A percentile compares a stretch with the other conserved stretches of the same genome.
Evolutionary conservation across 345 rosid species (phyloP).

Genomic region (Gossypium rotundifolium): DNA sequence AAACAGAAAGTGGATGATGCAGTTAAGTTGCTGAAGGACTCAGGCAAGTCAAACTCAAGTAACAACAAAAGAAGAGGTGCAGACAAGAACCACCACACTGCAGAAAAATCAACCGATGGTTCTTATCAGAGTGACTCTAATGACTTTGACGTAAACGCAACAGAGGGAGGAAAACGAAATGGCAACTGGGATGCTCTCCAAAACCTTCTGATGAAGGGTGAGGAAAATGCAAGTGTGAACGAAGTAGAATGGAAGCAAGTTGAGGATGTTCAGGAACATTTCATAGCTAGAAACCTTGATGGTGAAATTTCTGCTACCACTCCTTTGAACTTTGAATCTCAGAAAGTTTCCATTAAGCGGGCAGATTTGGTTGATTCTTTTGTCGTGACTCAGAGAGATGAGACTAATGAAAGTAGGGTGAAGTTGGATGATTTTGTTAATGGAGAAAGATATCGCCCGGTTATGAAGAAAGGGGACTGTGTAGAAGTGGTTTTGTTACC

Average conservation of each 20-base stretch:
- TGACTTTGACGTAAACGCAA: conserved; percentile 14
- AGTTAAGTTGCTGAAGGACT: conserved; percentile 42
- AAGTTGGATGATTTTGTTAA: conserved; percentile 38
- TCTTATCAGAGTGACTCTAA: conserved; percentile 15
- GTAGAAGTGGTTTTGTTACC: conserved; percentile 44
- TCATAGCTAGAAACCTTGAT: conserved; percentile 24
- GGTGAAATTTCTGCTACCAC: conserved; percentile 14
- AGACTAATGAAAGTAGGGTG: conserved; percentile 28
- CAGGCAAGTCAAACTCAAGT: conserved; percentile 26
- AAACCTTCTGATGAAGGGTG: conserved; percentile 54
- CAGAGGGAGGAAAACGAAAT: conserved; percentile 31
- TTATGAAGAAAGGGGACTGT: conserved; percentile 43
- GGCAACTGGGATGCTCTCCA: conserved; percentile 72
- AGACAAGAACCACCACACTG: conserved; percentile 17
- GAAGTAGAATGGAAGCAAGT: conserved; percentile 18
- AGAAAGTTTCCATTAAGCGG: conserved; percentile 23
- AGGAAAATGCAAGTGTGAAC: conserved; percentile 22
- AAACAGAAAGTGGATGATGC: conserved; percentile 51
- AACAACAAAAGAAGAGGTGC: conserved; percentile 24
- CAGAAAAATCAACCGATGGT: conserved; percentile 22
- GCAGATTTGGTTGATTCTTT: conserved; percentile 39
- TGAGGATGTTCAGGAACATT: conserved; percentile 27
- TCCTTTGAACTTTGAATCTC: conserved; percentile 28
- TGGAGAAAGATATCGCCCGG: conserved; percentile 33
- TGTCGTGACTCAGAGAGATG: conserved; percentile 27